Conservation (phyloP, 345 rosid species). For the Arabis hirsuta region DNA sequence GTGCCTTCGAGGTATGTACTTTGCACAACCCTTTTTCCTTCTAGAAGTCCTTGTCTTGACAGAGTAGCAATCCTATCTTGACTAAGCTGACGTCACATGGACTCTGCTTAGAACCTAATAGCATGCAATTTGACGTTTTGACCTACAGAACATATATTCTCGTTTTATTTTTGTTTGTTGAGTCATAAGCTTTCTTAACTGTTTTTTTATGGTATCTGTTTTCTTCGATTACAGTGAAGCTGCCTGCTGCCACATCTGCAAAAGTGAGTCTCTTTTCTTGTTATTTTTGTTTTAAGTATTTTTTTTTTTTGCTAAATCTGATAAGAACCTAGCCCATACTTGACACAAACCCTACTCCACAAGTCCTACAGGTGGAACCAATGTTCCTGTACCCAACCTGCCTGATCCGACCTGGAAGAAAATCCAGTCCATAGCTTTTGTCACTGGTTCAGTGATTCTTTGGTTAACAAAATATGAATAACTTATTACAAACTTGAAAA, state of each 20-base stretch:
- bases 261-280: constrained; percentile 58
- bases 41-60: constrained; percentile 26
- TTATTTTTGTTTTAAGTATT: not conserved
- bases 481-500: not conserved
- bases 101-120: constrained; percentile 19
- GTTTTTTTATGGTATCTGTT: constrained; percentile 15
- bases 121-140: constrained; percentile 21
- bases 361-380: constrained; percentile 3
- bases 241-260: constrained; percentile 78
- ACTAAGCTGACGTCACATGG: constrained; percentile 17
- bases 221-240: constrained; percentile 73
- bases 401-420: not conserved
- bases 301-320: constrained; percentile 4
- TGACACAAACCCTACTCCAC: constrained; percentile 22
- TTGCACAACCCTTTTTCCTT: constrained; percentile 22
- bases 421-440: not conserved
- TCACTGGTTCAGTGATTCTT: constrained; percentile 16
- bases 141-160: constrained; percentile 6
- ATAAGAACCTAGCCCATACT: constrained; percentile 19
- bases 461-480: not conserved
- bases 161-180: constrained; percentile 13
- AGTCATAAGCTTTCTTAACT: constrained; percentile 27
- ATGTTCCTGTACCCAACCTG: not conserved
- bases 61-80: constrained; percentile 13
- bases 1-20: constrained; percentile 65